A percentile compares a stretch with the other conserved stretches of the same genome.
phyloP scores from a whole-genome alignment of 768 basidiomycete species.

The Tricholomella constricta region DNA sequence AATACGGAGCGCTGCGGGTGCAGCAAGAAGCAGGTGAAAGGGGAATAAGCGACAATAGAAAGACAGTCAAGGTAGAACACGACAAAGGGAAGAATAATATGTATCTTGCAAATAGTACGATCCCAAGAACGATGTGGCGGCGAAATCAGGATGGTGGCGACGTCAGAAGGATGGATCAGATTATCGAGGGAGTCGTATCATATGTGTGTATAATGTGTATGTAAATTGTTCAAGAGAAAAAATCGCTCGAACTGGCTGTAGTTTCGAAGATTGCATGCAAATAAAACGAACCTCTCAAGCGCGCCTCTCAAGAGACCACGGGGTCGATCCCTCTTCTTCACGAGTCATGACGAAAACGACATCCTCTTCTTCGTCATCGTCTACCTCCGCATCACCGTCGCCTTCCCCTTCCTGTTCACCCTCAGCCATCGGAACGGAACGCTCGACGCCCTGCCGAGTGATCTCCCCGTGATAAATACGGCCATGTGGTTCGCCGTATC shows the following conservation, averaged over 20 bases:
- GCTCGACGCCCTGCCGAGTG: not conserved
- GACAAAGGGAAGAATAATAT: not conserved
- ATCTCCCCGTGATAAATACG: not conserved
- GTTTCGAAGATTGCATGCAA: not conserved
- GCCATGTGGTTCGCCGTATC: conserved; percentile 4
- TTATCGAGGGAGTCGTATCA: conserved; percentile 6
- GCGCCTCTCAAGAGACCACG: conserved; percentile 33
- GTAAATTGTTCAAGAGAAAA: conserved; percentile 9
- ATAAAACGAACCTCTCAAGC: conserved; percentile 16
- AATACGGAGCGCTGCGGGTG: not conserved
- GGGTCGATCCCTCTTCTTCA: conserved; percentile 42
- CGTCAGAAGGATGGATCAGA: conserved; percentile 1
- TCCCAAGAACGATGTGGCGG: conserved; percentile 3
- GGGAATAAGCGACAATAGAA: not conserved
- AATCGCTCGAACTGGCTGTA: conserved; percentile 1
- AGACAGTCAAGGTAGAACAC: not conserved
- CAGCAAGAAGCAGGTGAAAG: not conserved
- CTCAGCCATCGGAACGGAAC: not conserved
- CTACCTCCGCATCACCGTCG: conserved; percentile 47
- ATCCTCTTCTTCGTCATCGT: conserved; percentile 74
- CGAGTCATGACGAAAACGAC: conserved; percentile 65
- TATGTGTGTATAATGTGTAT: conserved; percentile 1
- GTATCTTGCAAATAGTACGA: conserved; percentile 8
- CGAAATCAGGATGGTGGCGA: conserved; percentile 1
- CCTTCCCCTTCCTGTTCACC: conserved; percentile 34